These are phyloP conservation scores for Daldinia eschscholtzii DNA, from an alignment of 2,329 filamentous ascomycete genomes.

Conservation along the genomic window DNA sequence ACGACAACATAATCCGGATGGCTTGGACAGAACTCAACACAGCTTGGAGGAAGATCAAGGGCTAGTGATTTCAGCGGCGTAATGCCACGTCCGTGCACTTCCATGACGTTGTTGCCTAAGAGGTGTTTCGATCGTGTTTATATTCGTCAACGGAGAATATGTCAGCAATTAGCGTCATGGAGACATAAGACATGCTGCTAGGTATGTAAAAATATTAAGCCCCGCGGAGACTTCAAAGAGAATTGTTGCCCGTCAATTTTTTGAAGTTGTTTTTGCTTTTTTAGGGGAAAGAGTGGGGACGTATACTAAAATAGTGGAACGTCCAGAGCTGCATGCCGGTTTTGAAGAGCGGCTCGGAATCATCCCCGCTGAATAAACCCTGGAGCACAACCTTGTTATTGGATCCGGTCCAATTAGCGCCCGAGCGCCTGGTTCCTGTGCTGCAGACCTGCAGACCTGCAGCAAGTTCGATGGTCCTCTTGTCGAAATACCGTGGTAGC, in stretches of 20 bases:
- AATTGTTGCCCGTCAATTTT: conserved; percentile 14
- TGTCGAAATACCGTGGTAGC: conserved; percentile 9
- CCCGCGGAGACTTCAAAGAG: neutral
- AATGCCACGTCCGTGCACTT: conserved; percentile 47
- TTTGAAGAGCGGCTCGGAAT: conserved; percentile 42
- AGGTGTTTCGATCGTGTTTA: neutral
- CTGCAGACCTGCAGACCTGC: conserved; percentile 12
- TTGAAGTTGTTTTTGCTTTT: conserved; percentile 35
- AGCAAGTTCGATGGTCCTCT: conserved; percentile 20
- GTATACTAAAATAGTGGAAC: conserved; percentile 23
- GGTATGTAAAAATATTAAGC: neutral
- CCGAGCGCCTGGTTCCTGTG: conserved; percentile 33
- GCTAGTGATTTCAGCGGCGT: conserved; percentile 62
- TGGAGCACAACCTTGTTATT: conserved; percentile 30
- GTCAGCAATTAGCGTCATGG: conserved; percentile 1
- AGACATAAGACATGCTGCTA: neutral
- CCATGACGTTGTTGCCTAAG: conserved; percentile 31
- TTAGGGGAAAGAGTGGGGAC: neutral
- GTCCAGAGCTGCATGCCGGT: neutral
- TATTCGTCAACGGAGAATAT: conserved; percentile 2
- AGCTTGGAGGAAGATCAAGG: conserved; percentile 79
- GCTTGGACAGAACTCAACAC: conserved; percentile 78
- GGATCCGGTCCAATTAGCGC: conserved; percentile 29
- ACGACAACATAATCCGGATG: conserved; percentile 77
- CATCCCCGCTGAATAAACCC: conserved; percentile 46